Evolutionary conservation across 306 rosid genomes (phyloP).

Genomic region (Begonia masoniana): DNA sequence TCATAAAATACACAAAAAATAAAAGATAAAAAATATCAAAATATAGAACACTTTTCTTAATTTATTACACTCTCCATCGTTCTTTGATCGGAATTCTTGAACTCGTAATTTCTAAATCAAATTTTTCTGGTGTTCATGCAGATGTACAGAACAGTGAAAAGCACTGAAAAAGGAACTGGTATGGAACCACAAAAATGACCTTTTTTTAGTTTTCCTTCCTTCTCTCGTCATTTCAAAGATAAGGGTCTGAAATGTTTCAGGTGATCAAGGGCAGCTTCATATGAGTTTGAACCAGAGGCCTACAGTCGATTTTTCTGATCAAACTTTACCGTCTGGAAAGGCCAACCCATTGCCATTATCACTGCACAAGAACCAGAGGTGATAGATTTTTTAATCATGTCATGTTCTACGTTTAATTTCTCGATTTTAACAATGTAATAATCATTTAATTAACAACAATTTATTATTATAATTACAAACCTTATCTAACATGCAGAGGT

Average conservation of each 20-base stretch:
- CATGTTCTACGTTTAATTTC: background rate
- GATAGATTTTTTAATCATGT: background rate
- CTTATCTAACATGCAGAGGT: constrained; percentile 22
- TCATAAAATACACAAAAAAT: no score
- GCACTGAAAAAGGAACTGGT: constrained; percentile 69
- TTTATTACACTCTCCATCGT: no score
- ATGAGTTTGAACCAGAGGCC: constrained; percentile 27
- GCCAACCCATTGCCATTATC: constrained; percentile 11
- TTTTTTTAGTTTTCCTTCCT: background rate
- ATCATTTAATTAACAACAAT: background rate
- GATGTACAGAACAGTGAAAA: constrained; percentile 99
- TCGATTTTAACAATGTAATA: background rate
- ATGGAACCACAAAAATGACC: constrained; percentile 5
- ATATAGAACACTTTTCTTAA: no score
- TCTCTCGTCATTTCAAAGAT: background rate
- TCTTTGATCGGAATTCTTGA: no score
- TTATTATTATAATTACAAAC: background rate
- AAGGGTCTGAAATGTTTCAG: background rate
- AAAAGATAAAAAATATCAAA: no score
- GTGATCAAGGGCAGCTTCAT: constrained; percentile 35
- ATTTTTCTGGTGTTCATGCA: constrained; percentile 34
- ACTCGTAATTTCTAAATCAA: no score
- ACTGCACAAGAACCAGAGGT: background rate
- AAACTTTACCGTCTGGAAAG: constrained; percentile 16
- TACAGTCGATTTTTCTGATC: constrained; percentile 19